Evolutionary conservation across 345 rosid genomes (phyloP), one percentile per base, ranked within the genome.

Genomic region (Arabidopsis arenosa): DNA sequence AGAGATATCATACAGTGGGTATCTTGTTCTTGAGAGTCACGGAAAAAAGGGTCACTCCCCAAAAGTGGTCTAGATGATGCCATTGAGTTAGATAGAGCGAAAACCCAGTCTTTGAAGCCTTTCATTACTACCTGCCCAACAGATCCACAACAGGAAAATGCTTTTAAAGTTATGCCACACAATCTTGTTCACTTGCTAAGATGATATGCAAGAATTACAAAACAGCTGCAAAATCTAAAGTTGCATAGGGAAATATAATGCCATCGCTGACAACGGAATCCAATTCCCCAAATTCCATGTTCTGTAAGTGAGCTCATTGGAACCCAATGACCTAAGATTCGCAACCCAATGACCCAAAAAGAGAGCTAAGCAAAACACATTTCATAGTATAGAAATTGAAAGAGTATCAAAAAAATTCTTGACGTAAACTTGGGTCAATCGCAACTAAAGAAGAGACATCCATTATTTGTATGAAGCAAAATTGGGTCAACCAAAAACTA

Each of bases 51-150:
- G 53, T 83, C 83, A 62, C 75, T 72, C 12, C 85, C 84, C 21
- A 89, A 84, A 63, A 93, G 79, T 18, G 89, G 88, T 80, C 88
- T 70, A 13, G 96, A 83, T 5, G 88, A 80, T 40, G 90, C 86
- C 87, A 90, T 78, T 3, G 94, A 83, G 6, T 81, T 85, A 28
- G 87, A 84, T 28, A 90, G 49, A 40, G 87, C 74, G 30, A 87
- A 85, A 72, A 82, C 86, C 92, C 96, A 92, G 55, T 94, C 97
- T 79, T 85, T 85, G 78, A 92, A 64, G 49, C 95, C 85, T 84
- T 89, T 92, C 97, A 94, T 94, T 3, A 33, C 26, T 72, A 52
- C 77, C 77, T 66, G 68, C 41, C 13, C 30, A 65, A 18, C 47
- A 39, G n/a, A 43, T 1, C 26, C 5, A 66, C 67, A 66, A 57